A percentile compares a stretch with the other conserved stretches of the same genome.
These are phyloP conservation scores for Chalciporus chontae DNA, from an alignment of 768 basidiomycete genomes.

Conservation along the genomic window DNA sequence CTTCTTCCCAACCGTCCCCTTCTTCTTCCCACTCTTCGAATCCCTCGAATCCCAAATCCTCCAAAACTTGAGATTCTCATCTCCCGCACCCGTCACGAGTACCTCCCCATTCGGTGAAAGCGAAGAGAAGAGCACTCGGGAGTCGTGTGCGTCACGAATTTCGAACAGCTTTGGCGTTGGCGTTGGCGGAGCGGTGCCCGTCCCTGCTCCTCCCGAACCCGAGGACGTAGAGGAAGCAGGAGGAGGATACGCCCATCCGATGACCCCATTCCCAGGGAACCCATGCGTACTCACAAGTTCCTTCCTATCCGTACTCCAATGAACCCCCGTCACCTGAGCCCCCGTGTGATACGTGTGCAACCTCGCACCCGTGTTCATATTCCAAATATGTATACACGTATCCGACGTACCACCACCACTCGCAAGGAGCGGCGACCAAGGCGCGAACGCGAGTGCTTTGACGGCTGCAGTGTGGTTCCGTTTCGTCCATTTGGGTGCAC, in stretches of 20 bases:
- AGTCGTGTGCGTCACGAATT: constrained; percentile 91
- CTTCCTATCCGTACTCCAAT: constrained; percentile 84
- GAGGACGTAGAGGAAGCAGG: constrained; percentile 46
- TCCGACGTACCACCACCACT: constrained; percentile 95
- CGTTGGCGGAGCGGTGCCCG: constrained; percentile 10
- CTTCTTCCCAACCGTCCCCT: constrained; percentile 22
- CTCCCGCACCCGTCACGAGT: constrained; percentile 87
- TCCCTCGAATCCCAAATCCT: constrained; percentile 69
- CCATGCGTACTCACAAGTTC: constrained; percentile 93
- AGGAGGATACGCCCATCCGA: constrained; percentile 79
- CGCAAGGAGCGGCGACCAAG: constrained; percentile 90
- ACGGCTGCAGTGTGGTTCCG: constrained; percentile 88
- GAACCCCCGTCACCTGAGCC: constrained; percentile 88
- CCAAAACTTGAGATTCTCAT: constrained; percentile 98
- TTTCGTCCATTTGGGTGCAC: constrained; percentile 84
- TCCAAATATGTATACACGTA: constrained; percentile 88
- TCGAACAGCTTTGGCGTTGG: constrained; percentile 32
- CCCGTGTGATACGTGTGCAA: constrained; percentile 83
- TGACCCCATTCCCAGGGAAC: constrained; percentile 82
- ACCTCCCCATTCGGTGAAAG: constrained; percentile 88
- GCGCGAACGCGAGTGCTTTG: constrained; percentile 93
- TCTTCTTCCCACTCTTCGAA: constrained; percentile 29
- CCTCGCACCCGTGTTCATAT: constrained; percentile 87
- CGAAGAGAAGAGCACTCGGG: constrained; percentile 81
- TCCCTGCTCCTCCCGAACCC: constrained; percentile 34